Percentiles rank a stretch among this genome's conserved stretches.
These are phyloP conservation scores for Ligustrum vulgare DNA, from an alignment of 257 asterid genomes.

Conservation along the genomic window DNA sequence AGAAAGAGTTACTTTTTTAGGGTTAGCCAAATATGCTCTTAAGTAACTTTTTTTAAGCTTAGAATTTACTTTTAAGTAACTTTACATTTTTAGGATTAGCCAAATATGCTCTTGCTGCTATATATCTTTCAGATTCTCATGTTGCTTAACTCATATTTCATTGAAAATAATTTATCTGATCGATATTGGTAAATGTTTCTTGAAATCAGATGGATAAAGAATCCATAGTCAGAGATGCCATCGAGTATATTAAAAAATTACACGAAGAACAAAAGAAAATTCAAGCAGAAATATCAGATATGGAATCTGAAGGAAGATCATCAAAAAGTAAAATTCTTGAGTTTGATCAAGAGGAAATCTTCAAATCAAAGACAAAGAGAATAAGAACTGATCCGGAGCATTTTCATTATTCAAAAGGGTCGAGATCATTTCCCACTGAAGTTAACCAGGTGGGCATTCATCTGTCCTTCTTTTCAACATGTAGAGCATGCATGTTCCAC, in stretches of 20 bases:
- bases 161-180: neutral
- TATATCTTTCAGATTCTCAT: no score
- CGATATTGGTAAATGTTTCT: neutral
- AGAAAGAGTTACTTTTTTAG: no score
- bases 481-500: no score
- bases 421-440: no score
- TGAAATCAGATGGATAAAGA: constrained; percentile 79
- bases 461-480: no score
- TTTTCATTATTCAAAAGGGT: neutral
- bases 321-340: constrained; percentile 19
- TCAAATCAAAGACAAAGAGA: constrained; percentile 53
- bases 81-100: no score
- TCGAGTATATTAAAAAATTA: constrained; percentile 60
- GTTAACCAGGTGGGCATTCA: no score
- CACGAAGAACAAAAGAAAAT: constrained; percentile 60
- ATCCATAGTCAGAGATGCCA: constrained; percentile 80
- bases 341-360: constrained; percentile 33
- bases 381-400: constrained; percentile 36
- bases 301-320: constrained; percentile 40
- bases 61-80: no score
- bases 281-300: constrained; percentile 51
- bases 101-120: no score
- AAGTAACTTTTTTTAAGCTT: no score
- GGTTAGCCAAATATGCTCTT: no score
- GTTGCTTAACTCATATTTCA: neutral